Evolutionary conservation across 148 eudicot genomes (phyloP).

Genomic region (Fagopyrum esculentum): DNA sequence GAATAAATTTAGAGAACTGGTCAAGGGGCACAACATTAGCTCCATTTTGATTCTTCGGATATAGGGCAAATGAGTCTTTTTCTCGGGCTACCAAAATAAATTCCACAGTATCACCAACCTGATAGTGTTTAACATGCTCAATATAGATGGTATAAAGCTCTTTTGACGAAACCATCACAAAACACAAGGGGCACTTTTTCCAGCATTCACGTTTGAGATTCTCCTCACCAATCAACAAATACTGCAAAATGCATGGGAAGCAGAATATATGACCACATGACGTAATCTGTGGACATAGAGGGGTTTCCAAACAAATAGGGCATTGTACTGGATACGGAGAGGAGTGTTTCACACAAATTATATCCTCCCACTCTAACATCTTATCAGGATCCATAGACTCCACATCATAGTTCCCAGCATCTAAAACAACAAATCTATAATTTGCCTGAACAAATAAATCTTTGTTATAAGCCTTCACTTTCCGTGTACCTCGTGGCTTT

Average conservation of each 20-base stretch:
- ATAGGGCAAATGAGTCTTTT: constrained; percentile 57
- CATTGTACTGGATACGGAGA: constrained; percentile 72
- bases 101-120: constrained; percentile 52
- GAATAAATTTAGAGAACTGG: constrained; percentile 72
- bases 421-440: constrained; percentile 80
- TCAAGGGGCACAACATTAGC: constrained; percentile 27
- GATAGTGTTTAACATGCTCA: constrained; percentile 64
- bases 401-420: constrained; percentile 49
- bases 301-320: constrained; percentile 88
- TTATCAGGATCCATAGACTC: constrained; percentile 84
- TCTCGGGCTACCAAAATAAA: constrained; percentile 72
- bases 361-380: constrained; percentile 90
- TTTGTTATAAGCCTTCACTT: constrained; percentile 83
- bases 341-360: constrained; percentile 69
- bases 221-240: constrained; percentile 61
- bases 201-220: constrained; percentile 65
- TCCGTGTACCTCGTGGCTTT: constrained; percentile 34
- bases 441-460: constrained; percentile 97
- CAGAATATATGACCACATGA: constrained; percentile 93
- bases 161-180: constrained; percentile 70
- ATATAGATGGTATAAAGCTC: constrained; percentile 77
- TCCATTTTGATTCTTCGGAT: constrained; percentile 38
- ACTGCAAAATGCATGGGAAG: constrained; percentile 84
- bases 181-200: constrained; percentile 92
- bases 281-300: too few relatives aligned